Conservation (phyloP, 208 protist species). For the Leishmania gerbilli region DNA sequence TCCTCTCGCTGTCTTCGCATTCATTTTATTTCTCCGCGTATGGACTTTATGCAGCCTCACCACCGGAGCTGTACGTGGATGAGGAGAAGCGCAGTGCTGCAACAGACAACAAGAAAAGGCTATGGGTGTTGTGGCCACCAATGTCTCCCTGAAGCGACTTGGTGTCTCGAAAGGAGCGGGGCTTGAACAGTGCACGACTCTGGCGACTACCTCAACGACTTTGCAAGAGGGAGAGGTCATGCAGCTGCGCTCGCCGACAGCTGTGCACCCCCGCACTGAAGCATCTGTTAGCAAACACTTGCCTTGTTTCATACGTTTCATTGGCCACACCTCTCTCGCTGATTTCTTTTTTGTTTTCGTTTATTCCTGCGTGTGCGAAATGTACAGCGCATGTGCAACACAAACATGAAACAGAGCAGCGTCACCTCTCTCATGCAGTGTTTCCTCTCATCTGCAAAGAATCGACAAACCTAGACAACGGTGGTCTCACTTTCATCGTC, state of each 20-base stretch:
- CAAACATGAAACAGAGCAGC: not conserved
- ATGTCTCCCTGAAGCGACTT: not conserved
- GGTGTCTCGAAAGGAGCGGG: not conserved
- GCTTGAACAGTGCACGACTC: no score
- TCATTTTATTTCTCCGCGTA: not conserved
- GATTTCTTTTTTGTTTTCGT: not conserved
- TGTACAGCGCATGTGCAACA: not conserved
- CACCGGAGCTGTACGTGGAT: not conserved
- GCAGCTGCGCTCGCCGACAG: not conserved
- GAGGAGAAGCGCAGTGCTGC: not conserved
- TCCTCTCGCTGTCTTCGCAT: not conserved
- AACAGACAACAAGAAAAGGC: not conserved
- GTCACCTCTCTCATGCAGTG: not conserved
- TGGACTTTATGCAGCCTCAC: not conserved
- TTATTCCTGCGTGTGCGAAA: not conserved
- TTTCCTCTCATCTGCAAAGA: not conserved
- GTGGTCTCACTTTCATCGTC: constrained; percentile 5
- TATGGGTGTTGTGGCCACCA: not conserved
- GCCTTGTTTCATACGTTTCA: not conserved
- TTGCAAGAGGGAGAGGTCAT: not conserved
- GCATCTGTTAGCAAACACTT: not conserved
- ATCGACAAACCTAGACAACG: not conserved
- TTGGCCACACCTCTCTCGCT: not conserved
- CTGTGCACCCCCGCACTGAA: constrained; percentile 6
- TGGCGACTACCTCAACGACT: not conserved